These are phyloP conservation scores for Neonectria ditissima DNA, from an alignment of 2,329 filamentous ascomycete genomes.

Conservation along the genomic window DNA sequence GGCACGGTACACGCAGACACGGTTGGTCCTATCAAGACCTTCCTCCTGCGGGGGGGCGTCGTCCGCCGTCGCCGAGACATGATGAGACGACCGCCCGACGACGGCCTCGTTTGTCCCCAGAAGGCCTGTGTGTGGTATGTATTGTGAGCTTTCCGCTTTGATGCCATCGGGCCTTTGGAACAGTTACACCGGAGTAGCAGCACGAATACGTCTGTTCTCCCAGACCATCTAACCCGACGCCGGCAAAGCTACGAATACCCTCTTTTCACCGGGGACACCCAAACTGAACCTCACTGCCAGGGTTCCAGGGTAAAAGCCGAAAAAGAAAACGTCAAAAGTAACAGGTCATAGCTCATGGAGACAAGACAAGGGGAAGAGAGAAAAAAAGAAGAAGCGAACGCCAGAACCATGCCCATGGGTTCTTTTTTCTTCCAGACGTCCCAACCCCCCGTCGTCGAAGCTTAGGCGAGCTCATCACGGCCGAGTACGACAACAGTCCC, in stretches of 20 bases:
- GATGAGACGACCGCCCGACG: slow-evolving; percentile 14
- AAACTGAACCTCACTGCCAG: neutral
- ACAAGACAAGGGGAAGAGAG: slow-evolving; percentile 14
- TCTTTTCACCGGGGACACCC: neutral
- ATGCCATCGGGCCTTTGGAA: slow-evolving; percentile 20
- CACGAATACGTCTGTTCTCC: slow-evolving; percentile 4
- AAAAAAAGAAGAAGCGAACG: slow-evolving; percentile 14
- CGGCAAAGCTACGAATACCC: neutral
- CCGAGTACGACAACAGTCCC: slow-evolving; percentile 11
- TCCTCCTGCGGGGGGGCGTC: slow-evolving; percentile 2
- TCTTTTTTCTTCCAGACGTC: slow-evolving; percentile 10
- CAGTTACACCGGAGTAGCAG: slow-evolving; percentile 14
- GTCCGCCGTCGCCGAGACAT: slow-evolving; percentile 15
- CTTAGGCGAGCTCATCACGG: slow-evolving; percentile 24
- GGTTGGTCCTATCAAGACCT: neutral
- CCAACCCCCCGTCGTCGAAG: slow-evolving; percentile 2
- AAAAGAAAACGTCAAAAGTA: slow-evolving; percentile 16
- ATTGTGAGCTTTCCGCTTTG: neutral
- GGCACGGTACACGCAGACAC: neutral
- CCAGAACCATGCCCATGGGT: slow-evolving; percentile 17
- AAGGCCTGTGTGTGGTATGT: neutral
- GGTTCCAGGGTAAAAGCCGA: slow-evolving; percentile 2
- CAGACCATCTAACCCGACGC: neutral
- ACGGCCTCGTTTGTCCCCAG: slow-evolving; percentile 20
- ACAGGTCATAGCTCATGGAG: slow-evolving; percentile 19